Percentiles rank a stretch among this genome's conserved stretches.
These are phyloP conservation scores for Stagonosporopsis cucurbitacearum DNA, from an alignment of 2,329 filamentous ascomycete genomes.

Conservation along the genomic window DNA sequence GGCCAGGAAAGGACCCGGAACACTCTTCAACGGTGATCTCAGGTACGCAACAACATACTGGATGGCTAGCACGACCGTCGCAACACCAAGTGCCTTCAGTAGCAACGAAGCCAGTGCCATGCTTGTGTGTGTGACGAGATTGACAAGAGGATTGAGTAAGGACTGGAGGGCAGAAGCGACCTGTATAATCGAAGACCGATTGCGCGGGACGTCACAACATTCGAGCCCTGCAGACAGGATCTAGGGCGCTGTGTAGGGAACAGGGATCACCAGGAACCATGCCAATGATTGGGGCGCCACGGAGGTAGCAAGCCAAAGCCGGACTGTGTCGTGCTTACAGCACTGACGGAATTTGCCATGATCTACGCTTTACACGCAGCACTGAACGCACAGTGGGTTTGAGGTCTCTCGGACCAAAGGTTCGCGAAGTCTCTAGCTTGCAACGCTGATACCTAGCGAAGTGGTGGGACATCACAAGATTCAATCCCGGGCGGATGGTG, in stretches of 20 bases:
- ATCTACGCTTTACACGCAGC: not conserved
- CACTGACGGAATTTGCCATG: not conserved
- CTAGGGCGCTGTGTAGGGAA: not conserved
- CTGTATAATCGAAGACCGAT: constrained; percentile 16
- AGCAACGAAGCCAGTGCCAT: constrained; percentile 22
- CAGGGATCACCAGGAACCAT: not conserved
- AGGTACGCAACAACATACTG: constrained; percentile 35
- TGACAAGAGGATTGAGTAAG: not conserved
- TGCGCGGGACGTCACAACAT: constrained; percentile 2
- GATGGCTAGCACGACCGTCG: constrained; percentile 19
- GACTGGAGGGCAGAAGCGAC: constrained; percentile 7
- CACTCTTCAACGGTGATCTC: constrained; percentile 37
- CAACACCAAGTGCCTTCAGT: constrained; percentile 23
- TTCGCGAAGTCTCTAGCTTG: not conserved
- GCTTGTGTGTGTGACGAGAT: constrained; percentile 10
- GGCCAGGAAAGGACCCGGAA: constrained; percentile 44
- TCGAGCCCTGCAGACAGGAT: constrained; percentile 2
- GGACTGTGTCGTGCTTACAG: not conserved
- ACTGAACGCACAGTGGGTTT: not conserved
- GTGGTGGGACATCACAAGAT: not conserved
- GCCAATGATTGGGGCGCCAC: not conserved
- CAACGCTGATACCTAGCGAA: no score
- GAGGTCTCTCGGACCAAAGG: not conserved
- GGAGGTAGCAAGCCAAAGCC: not conserved
- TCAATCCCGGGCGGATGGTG: not conserved